Evolutionary conservation across 106 monocot species (phyloP).

Genomic region (Gastrodia elata): DNA sequence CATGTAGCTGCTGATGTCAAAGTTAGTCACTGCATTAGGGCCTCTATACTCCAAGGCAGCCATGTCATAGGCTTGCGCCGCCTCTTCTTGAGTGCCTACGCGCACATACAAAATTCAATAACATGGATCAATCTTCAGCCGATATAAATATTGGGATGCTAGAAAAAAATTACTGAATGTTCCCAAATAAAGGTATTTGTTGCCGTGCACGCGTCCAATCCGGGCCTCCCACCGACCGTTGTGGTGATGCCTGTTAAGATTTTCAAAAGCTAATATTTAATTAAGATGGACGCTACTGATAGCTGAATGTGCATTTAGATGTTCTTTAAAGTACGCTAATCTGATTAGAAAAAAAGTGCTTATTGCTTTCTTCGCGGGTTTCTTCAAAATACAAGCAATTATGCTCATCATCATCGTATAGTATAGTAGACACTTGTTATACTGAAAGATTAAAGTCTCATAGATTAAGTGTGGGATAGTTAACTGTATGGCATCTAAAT

Average conservation of each 20-base stretch:
- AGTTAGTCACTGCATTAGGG: conserved; percentile 75
- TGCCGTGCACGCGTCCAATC: conserved; percentile 69
- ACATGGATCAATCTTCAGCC: not conserved
- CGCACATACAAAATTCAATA: not conserved
- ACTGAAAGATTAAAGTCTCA: no score
- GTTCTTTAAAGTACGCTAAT: no score
- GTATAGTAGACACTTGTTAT: no score
- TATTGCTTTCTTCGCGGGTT: no score
- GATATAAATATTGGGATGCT: no score
- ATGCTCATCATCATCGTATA: no score
- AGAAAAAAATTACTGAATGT: conserved; percentile 38
- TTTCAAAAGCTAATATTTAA: not conserved
- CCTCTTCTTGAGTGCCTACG: conserved; percentile 86
- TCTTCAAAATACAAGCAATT: no score
- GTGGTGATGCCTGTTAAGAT: conserved; percentile 58
- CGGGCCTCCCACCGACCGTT: conserved; percentile 89
- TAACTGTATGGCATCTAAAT: no score
- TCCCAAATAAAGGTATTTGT: conserved; percentile 81
- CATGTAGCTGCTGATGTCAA: conserved; percentile 57
- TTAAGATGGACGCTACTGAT: no score
- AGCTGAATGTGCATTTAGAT: no score
- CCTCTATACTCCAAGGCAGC: conserved; percentile 87
- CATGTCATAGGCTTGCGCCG: conserved; percentile 79
- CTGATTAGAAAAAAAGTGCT: no score
- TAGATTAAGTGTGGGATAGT: no score